These are phyloP conservation scores for Mycosphaerella arachidis DNA, from an alignment of 2,329 filamentous ascomycete species.

Conservation along the genomic window DNA sequence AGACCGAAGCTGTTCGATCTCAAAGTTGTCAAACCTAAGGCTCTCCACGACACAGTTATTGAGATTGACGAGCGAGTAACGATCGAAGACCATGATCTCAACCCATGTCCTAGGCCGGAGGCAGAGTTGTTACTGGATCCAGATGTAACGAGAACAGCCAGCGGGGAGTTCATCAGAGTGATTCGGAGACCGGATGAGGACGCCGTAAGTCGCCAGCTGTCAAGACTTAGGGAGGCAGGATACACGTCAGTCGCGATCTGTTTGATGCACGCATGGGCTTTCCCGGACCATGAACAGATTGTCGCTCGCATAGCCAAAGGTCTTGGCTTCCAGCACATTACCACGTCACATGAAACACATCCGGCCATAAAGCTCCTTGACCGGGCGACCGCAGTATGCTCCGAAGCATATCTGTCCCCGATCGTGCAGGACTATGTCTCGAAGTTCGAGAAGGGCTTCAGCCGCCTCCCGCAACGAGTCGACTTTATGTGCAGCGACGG, in stretches of 20 bases:
- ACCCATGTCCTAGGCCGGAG: constrained; percentile 41
- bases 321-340: constrained; percentile 76
- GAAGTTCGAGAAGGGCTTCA: constrained; percentile 27
- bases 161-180: constrained; percentile 67
- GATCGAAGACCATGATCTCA: constrained; percentile 71
- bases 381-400: constrained; percentile 56
- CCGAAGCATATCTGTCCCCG: constrained; percentile 69
- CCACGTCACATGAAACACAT: constrained; percentile 71
- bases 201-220: constrained; percentile 54
- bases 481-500: constrained; percentile 37
- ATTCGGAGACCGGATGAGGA: constrained; percentile 55
- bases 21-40: constrained; percentile 75
- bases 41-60: constrained; percentile 75
- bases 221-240: constrained; percentile 61
- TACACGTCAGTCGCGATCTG: constrained; percentile 79
- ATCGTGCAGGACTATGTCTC: constrained; percentile 67
- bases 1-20: constrained; percentile 84
- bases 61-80: constrained; percentile 86
- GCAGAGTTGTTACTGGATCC: constrained; percentile 30
- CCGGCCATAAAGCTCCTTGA: constrained; percentile 75
- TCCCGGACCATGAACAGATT: constrained; percentile 68
- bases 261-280: constrained; percentile 85
- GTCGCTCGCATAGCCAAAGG: constrained; percentile 69
- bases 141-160: constrained; percentile 62
- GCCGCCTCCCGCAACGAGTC: constrained; percentile 26